phyloP scores from a whole-genome alignment of 352 stramenopile genomes.

The Phytopythium kandeliae region DNA sequence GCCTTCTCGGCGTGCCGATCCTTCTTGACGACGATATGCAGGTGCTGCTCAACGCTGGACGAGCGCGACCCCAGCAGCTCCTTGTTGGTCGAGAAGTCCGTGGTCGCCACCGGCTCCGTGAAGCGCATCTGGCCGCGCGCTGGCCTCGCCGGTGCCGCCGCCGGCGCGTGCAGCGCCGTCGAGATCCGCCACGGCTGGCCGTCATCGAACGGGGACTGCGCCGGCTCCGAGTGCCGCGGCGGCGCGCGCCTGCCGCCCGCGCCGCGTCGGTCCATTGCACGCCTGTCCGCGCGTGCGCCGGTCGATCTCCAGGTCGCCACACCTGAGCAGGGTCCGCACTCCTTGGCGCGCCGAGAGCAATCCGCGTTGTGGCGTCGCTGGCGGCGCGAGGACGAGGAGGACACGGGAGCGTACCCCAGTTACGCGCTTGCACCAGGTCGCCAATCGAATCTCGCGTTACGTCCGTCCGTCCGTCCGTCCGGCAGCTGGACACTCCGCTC shows the following conservation, averaged over 20 bases:
- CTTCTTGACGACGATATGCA: conserved; percentile 26
- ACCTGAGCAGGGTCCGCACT: too few species aligned
- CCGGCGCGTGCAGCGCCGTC: neutral
- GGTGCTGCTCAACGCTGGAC: conserved; percentile 16
- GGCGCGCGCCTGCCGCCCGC: neutral
- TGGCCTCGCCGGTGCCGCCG: too few species aligned
- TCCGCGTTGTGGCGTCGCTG: neutral
- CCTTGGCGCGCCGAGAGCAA: too few species aligned
- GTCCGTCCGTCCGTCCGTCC: too few species aligned
- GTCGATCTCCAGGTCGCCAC: too few species aligned
- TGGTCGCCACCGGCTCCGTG: conserved; percentile 9
- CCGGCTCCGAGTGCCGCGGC: conserved; percentile 4
- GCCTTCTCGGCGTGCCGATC: conserved; percentile 13
- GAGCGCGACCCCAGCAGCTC: conserved; percentile 13
- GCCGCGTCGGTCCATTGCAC: neutral
- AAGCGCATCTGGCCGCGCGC: neutral
- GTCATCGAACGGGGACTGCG: conserved; percentile 7
- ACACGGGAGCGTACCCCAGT: neutral
- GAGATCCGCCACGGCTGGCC: conserved; percentile 5
- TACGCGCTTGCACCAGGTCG: neutral
- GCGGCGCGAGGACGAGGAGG: neutral
- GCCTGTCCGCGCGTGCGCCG: too few species aligned
- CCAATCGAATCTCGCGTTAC: too few species aligned
- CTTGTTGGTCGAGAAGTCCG: conserved; percentile 23
- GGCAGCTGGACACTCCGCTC: too few species aligned